A percentile compares a stretch with the other conserved stretches of the same genome.
phyloP scores from a whole-genome alignment of 345 rosid species.

The Boechera divaricarpa region DNA sequence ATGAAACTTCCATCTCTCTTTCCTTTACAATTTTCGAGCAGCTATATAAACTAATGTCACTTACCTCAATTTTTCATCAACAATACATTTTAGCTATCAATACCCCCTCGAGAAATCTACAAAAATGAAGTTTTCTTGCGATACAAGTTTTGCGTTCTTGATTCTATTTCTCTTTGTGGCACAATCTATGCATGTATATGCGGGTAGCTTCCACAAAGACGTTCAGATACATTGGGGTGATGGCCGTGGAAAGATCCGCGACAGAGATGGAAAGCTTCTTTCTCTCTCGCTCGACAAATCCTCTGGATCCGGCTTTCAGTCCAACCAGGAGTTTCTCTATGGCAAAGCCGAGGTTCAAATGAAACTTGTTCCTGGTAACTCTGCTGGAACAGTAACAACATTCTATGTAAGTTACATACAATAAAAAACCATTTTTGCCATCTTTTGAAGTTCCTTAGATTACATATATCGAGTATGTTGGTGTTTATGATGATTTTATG shows the following conservation, averaged over 20 bases:
- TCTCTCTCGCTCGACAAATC: slow-evolving; percentile 50
- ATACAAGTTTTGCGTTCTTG: slow-evolving; percentile 30
- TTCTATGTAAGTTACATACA: slow-evolving; percentile 46
- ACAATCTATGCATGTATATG: slow-evolving; percentile 29
- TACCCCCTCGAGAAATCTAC: not conserved
- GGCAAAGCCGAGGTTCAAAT: slow-evolving; percentile 51
- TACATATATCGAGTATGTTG: slow-evolving; percentile 1
- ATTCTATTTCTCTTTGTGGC: slow-evolving; percentile 36
- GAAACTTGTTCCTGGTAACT: slow-evolving; percentile 55
- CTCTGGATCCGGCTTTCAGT: slow-evolving; percentile 54
- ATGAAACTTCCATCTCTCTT: slow-evolving; percentile 33
- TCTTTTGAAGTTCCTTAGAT: not conserved
- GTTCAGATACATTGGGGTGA: slow-evolving; percentile 45
- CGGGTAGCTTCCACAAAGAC: slow-evolving; percentile 46
- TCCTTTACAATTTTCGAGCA: slow-evolving; percentile 20
- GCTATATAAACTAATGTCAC: slow-evolving; percentile 34
- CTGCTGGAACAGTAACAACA: slow-evolving; percentile 63
- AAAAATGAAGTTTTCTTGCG: slow-evolving; percentile 38
- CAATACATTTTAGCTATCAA: slow-evolving; percentile 13
- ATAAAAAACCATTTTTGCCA: not conserved
- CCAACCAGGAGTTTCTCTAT: slow-evolving; percentile 50
- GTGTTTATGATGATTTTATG: slow-evolving; percentile 18
- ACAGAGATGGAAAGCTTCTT: slow-evolving; percentile 38
- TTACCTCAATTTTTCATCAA: slow-evolving; percentile 19
- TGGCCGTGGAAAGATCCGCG: slow-evolving; percentile 37